These are phyloP conservation scores for Ophiostoma sp. DNA, from an alignment of 2,329 filamentous ascomycete genomes.

Conservation along the genomic window DNA sequence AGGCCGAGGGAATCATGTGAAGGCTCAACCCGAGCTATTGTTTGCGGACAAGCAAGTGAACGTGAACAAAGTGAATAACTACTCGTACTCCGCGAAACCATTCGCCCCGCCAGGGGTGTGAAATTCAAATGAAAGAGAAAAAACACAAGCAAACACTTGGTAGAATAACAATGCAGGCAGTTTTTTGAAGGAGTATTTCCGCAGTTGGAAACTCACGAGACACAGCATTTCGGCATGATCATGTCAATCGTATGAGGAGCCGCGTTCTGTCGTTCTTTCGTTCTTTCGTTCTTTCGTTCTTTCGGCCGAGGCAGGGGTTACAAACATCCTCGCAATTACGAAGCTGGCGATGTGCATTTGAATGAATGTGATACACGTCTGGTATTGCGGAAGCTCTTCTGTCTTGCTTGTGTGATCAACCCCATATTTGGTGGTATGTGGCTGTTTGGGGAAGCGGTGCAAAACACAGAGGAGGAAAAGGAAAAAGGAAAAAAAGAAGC, in stretches of 20 bases:
- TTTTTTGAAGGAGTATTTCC: too few species aligned
- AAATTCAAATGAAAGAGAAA: background rate
- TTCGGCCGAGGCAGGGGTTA: background rate
- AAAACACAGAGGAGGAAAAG: background rate
- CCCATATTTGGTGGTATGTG: constrained; percentile 4
- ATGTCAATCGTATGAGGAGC: too few species aligned
- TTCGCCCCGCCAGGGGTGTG: background rate
- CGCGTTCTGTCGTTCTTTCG: too few species aligned
- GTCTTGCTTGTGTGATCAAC: constrained; percentile 3
- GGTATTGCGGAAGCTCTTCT: constrained; percentile 5
- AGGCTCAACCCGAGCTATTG: background rate
- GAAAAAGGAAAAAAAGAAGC: background rate
- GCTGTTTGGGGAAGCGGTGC: background rate
- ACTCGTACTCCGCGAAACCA: background rate
- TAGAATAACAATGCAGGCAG: too few species aligned
- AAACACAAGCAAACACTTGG: too few species aligned
- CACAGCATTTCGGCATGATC: too few species aligned
- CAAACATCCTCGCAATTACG: background rate
- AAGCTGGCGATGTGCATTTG: background rate
- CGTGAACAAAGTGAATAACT: too few species aligned
- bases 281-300: background rate
- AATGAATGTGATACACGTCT: constrained; percentile 6
- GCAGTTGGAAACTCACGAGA: too few species aligned
- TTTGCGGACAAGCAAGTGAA: too few species aligned
- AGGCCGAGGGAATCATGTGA: background rate